Evolutionary conservation across 768 basidiomycete genomes (phyloP).

Genomic region (Tephrocybe sp.): DNA sequence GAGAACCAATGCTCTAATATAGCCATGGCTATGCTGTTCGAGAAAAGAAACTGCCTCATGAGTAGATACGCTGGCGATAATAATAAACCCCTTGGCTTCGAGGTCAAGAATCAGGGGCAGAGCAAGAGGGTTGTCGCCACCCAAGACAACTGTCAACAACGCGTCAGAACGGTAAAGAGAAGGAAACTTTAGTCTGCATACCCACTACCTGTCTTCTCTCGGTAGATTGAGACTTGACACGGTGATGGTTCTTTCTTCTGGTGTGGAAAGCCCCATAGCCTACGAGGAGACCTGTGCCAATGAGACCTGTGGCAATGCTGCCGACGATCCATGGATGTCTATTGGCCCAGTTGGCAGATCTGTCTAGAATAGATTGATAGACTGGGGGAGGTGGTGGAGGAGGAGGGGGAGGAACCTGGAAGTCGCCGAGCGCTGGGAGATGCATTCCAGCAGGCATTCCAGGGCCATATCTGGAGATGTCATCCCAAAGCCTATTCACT

Average conservation of each 20-base stretch:
- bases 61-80: constrained; percentile 75
- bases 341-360: constrained; percentile 50
- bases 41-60: constrained; percentile 64
- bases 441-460: constrained; percentile 54
- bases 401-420: constrained; percentile 63
- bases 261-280: constrained; percentile 47
- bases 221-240: constrained; percentile 44
- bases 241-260: constrained; percentile 35
- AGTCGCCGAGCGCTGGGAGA: constrained; percentile 67
- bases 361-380: constrained; percentile 44
- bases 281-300: constrained; percentile 62
- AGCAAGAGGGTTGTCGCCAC: constrained; percentile 74
- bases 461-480: constrained; percentile 81
- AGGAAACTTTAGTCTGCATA: constrained; percentile 33
- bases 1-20: constrained; percentile 77
- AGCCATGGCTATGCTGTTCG: constrained; percentile 70
- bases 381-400: constrained; percentile 62
- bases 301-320: constrained; percentile 52
- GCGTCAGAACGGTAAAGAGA: background rate
- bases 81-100: constrained; percentile 79
- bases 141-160: constrained; percentile 26
- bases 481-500: constrained; percentile 70
- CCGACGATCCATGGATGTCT: constrained; percentile 64
- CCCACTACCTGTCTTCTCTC: constrained; percentile 73
- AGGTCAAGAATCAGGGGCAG: constrained; percentile 73